Conservation (phyloP, 2,329 filamentous ascomycete species). For the Epichloe sibirici region DNA sequence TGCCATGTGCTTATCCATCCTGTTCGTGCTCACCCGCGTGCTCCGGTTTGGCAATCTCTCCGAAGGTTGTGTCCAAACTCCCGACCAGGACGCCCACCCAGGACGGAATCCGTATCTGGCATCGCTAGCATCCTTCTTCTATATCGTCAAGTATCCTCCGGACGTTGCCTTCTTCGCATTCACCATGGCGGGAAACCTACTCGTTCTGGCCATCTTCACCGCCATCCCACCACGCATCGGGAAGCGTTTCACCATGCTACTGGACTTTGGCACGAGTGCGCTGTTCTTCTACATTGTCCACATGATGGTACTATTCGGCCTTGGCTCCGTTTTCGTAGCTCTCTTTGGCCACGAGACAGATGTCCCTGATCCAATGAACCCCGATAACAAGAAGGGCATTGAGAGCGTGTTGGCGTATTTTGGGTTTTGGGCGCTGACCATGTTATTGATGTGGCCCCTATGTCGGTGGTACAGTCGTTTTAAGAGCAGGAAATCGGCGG, state of each 20-base stretch:
- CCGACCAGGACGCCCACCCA: constrained; percentile 21
- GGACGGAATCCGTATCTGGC: constrained; percentile 28
- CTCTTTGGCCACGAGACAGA: constrained; percentile 24
- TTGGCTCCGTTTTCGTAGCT: constrained; percentile 14
- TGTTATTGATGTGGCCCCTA: constrained; percentile 28
- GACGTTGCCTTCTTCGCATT: constrained; percentile 33
- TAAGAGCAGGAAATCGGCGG: constrained; percentile 27
- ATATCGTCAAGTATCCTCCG: constrained; percentile 34
- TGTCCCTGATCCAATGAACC: constrained; percentile 14
- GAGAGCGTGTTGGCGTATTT: constrained; percentile 27
- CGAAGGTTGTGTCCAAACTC: constrained; percentile 27
- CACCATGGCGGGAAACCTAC: constrained; percentile 26
- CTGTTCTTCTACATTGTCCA: constrained; percentile 34
- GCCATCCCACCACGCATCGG: constrained; percentile 20
- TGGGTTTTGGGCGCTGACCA: constrained; percentile 20
- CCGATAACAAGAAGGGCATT: constrained; percentile 18
- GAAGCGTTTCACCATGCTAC: constrained; percentile 20
- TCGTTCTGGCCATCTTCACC: constrained; percentile 26
- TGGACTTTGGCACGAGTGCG: constrained; percentile 32
- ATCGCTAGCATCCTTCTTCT: constrained; percentile 31
- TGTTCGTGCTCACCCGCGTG: constrained; percentile 31
- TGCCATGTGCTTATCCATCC: constrained; percentile 18
- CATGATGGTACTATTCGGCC: constrained; percentile 20
- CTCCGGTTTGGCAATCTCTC: constrained; percentile 32
- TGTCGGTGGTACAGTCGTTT: constrained; percentile 30